A percentile compares a stretch with the other conserved stretches of the same genome.
These are phyloP conservation scores for Eucalyptus marginata DNA, from an alignment of 345 rosid genomes.

Conservation along the genomic window DNA sequence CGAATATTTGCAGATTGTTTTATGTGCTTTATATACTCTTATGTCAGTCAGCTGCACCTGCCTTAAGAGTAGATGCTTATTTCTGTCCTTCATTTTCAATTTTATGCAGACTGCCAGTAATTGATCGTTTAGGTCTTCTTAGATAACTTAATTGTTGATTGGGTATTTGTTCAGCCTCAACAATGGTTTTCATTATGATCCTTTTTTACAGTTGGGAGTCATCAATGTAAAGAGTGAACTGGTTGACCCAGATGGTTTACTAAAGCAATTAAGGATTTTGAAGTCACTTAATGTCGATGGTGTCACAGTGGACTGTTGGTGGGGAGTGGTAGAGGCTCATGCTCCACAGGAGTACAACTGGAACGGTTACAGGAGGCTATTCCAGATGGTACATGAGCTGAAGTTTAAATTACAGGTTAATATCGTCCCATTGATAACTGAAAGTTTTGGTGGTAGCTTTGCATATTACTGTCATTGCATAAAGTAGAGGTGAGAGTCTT, in stretches of 20 bases:
- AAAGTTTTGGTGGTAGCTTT: background rate
- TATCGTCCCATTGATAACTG: background rate
- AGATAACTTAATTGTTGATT: background rate
- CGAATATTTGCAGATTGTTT: background rate
- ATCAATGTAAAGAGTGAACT: slow-evolving; percentile 90
- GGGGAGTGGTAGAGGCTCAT: slow-evolving; percentile 98
- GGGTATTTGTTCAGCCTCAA: background rate
- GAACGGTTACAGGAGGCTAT: slow-evolving; percentile 82
- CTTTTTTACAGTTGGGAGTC: slow-evolving; percentile 60
- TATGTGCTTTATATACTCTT: background rate
- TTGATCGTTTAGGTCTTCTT: background rate
- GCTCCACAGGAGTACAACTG: slow-evolving; percentile 84
- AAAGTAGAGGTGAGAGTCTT: background rate
- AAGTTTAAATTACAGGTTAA: slow-evolving; percentile 86
- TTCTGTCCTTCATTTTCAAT: background rate
- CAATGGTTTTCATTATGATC: background rate
- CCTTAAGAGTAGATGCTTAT: background rate
- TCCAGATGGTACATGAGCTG: slow-evolving; percentile 70
- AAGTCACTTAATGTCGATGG: slow-evolving; percentile 81
- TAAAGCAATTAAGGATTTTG: slow-evolving; percentile 67
- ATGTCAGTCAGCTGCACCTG: background rate
- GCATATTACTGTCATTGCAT: background rate
- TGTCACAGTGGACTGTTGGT: slow-evolving; percentile 93
- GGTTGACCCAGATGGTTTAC: slow-evolving; percentile 74
- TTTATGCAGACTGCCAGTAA: background rate